Evolutionary conservation across 768 basidiomycete genomes (phyloP).

Genomic region (Pisolithus sp.): DNA sequence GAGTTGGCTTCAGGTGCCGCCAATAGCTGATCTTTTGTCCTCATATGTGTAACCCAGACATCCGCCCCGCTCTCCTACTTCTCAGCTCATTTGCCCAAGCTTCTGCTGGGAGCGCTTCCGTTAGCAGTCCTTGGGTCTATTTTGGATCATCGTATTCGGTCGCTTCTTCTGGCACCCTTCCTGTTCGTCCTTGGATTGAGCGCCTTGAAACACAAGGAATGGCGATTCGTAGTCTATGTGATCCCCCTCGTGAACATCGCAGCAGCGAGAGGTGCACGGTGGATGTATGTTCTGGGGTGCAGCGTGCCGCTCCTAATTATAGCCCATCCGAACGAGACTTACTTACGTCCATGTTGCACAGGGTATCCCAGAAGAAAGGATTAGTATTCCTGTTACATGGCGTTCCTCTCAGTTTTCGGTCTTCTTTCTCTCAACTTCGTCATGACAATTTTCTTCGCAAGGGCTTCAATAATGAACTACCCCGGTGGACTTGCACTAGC

Average conservation of each 20-base stretch:
- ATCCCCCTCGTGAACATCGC: constrained; percentile 78
- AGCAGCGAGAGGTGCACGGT: constrained; percentile 58
- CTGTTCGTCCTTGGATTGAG: constrained; percentile 62
- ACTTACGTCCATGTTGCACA: constrained; percentile 15
- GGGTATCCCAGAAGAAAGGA: constrained; percentile 45
- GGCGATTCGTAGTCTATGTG: constrained; percentile 90
- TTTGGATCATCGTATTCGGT: constrained; percentile 43
- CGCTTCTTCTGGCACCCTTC: constrained; percentile 46
- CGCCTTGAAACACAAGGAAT: constrained; percentile 87
- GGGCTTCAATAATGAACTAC: constrained; percentile 71
- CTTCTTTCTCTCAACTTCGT: constrained; percentile 48
- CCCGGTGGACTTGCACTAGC: constrained; percentile 78
- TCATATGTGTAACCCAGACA: constrained; percentile 35
- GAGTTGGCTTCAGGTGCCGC: constrained; percentile 23
- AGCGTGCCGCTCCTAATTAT: background rate
- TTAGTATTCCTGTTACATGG: constrained; percentile 39
- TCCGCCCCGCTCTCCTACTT: constrained; percentile 70
- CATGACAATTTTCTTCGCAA: constrained; percentile 46
- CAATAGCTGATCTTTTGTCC: background rate
- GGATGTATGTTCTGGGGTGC: constrained; percentile 46
- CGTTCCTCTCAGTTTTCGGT: constrained; percentile 39
- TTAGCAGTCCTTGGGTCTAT: constrained; percentile 50
- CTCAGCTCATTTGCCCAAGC: constrained; percentile 62
- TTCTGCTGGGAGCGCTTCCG: constrained; percentile 60
- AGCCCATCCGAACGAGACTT: too few species aligned